Conservation (phyloP, 805 yeast genomes). For the Wickerhamomyces sydowiorum region DNA sequence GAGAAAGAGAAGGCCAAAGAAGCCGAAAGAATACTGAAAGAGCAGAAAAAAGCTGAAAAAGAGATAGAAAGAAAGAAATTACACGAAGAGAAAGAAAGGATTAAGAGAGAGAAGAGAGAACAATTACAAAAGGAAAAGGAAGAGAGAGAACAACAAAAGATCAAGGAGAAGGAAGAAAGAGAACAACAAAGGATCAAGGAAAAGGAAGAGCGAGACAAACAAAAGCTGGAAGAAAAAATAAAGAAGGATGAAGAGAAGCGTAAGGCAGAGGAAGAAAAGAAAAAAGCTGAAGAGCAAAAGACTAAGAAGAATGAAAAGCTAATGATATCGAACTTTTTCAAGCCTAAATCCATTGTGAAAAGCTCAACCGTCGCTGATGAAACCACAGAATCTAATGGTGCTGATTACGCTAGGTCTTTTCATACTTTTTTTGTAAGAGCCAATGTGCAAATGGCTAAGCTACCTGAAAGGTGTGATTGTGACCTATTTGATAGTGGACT, state of each 20-base stretch:
- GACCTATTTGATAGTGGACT: slow-evolving; percentile 8
- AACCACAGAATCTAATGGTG: slow-evolving; percentile 5
- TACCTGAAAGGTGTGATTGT: slow-evolving; percentile 1
- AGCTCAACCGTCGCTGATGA: slow-evolving; percentile 5
- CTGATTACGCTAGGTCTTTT: slow-evolving; percentile 29
- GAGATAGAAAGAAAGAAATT: slow-evolving; percentile 14
- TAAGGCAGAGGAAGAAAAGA: slow-evolving; percentile 30
- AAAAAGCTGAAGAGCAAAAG: slow-evolving; percentile 24
- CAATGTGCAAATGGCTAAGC: slow-evolving; percentile 22
- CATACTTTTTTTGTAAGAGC: slow-evolving; percentile 33
- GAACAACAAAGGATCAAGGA: slow-evolving; percentile 21
- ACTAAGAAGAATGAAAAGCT: slow-evolving; percentile 13
- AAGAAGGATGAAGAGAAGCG: slow-evolving; percentile 30
- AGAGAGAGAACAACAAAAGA: slow-evolving; percentile 8
- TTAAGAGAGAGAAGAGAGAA: slow-evolving; percentile 1
- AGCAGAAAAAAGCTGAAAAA: slow-evolving; percentile 4
- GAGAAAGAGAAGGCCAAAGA: slow-evolving; percentile 18
- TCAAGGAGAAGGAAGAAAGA: slow-evolving; percentile 12
- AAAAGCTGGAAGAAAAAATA: slow-evolving; percentile 21
- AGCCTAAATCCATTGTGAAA: slow-evolving; percentile 20
- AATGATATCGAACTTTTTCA: slow-evolving; percentile 26
- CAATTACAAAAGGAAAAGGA: slow-evolving; percentile 11
- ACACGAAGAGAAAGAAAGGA: slow-evolving; percentile 9
- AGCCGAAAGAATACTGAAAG: slow-evolving; percentile 15
- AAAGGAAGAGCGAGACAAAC: slow-evolving; percentile 22